These are phyloP conservation scores for Puccinia hordei DNA, from an alignment of 1,284 basidiomycete genomes.

Conservation along the genomic window DNA sequence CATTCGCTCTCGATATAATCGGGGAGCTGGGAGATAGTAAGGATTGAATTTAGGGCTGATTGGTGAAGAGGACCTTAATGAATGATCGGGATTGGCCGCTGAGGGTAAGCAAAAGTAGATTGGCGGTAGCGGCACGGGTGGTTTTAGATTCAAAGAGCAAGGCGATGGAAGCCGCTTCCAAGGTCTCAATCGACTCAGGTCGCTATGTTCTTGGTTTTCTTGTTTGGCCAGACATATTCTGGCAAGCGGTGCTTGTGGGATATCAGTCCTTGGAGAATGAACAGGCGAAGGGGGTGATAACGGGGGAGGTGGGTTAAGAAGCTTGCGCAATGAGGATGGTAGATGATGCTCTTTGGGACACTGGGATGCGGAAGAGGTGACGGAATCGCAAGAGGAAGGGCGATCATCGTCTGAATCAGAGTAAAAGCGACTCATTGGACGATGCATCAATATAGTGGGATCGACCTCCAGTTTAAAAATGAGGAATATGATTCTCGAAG, in stretches of 20 bases:
- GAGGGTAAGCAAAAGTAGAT: slow-evolving; percentile 20
- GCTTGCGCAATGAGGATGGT: slow-evolving; percentile 38
- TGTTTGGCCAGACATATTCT: slow-evolving; percentile 20
- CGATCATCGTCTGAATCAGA: slow-evolving; percentile 43
- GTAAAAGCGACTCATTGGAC: neutral
- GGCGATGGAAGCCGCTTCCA: slow-evolving; percentile 33
- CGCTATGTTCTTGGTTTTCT: neutral
- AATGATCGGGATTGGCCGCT: neutral
- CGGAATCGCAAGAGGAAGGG: slow-evolving; percentile 11
- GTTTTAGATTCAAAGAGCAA: slow-evolving; percentile 13
- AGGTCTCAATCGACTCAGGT: slow-evolving; percentile 29
- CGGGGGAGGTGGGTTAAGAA: slow-evolving; percentile 27
- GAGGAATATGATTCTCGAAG: slow-evolving; percentile 23
- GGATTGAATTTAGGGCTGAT: slow-evolving; percentile 16
- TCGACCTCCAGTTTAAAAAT: slow-evolving; percentile 14
- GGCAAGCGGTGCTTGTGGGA: neutral
- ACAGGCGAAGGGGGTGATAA: neutral
- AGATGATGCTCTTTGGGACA: slow-evolving; percentile 4
- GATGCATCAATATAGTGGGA: slow-evolving; percentile 2
- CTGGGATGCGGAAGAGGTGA: slow-evolving; percentile 1
- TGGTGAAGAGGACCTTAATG: slow-evolving; percentile 11
- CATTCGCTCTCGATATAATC: neutral
- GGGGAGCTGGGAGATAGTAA: slow-evolving; percentile 26
- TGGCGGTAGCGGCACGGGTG: slow-evolving; percentile 8
- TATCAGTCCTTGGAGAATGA: slow-evolving; percentile 4